Percentiles rank a stretch among this genome's conserved stretches.
These are phyloP conservation scores for Penicillium longicatenatum DNA, from an alignment of 495 filamentous ascomycete genomes.

Conservation along the genomic window DNA sequence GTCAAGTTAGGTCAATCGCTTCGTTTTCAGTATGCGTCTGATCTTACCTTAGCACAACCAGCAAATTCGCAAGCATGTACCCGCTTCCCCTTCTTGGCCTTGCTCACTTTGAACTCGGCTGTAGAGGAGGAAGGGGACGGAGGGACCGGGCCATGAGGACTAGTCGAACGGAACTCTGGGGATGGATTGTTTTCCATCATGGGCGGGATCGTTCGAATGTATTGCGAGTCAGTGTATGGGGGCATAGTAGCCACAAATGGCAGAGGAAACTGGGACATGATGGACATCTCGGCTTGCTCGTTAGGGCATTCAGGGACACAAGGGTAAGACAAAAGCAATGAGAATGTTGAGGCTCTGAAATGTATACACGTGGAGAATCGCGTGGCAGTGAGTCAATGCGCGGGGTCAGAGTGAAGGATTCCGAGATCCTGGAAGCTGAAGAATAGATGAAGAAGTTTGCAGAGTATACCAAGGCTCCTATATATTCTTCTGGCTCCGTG, in stretches of 20 bases:
- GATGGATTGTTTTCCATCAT: background rate
- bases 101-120: constrained; percentile 73
- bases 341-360: no score
- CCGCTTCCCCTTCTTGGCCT: constrained; percentile 79
- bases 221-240: constrained; percentile 6
- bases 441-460: background rate
- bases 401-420: background rate
- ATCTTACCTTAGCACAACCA: constrained; percentile 62
- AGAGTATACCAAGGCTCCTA: constrained; percentile 4
- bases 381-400: background rate
- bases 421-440: constrained; percentile 6
- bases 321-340: background rate
- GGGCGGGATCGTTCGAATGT: background rate
- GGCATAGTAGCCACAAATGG: constrained; percentile 5
- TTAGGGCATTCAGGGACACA: constrained; percentile 1
- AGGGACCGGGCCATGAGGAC: background rate
- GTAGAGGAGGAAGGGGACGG: constrained; percentile 53
- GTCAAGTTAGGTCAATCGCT: background rate
- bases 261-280: constrained; percentile 7
- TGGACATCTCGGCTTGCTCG: constrained; percentile 6
- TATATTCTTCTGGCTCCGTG: constrained; percentile 7
- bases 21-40: constrained; percentile 10
- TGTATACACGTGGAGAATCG: no score
- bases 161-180: background rate
- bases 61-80: constrained; percentile 70